These are phyloP conservation scores for Globisporangium paddicum DNA, from an alignment of 352 stramenopile genomes.

Conservation along the genomic window DNA sequence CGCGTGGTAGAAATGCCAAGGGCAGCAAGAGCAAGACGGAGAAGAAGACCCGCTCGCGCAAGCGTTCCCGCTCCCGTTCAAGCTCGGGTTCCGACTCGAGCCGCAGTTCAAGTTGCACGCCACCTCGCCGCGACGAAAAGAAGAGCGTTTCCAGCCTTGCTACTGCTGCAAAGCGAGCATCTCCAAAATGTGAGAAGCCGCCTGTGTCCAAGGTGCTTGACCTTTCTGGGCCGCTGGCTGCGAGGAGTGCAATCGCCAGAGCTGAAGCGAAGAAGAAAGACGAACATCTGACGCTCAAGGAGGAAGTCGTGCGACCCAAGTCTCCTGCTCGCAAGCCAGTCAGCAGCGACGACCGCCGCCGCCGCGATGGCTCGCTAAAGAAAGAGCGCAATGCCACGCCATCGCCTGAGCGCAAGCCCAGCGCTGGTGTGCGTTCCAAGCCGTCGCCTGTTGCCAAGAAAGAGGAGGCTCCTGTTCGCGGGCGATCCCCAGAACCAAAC, in stretches of 20 bases:
- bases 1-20: conserved; percentile 13
- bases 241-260: conserved; percentile 2
- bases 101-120: conserved; percentile 8
- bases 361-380: neutral
- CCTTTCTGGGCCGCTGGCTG: conserved; percentile 9
- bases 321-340: neutral
- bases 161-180: neutral
- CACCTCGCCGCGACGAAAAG: neutral
- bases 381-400: conserved; percentile 1
- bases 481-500: neutral
- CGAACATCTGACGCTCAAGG: conserved; percentile 1
- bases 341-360: neutral
- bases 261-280: conserved; percentile 2
- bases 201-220: conserved; percentile 9
- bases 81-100: conserved; percentile 12
- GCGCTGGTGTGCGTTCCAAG: neutral
- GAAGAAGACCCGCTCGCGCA: neutral
- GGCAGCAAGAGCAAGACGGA: neutral
- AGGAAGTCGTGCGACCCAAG: neutral
- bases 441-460: neutral
- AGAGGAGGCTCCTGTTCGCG: conserved; percentile 5
- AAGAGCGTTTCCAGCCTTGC: too few relatives aligned
- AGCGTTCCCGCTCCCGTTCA: conserved; percentile 17
- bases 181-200: neutral
- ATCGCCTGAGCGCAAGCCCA: conserved; percentile 5